These are phyloP conservation scores for Monosporascus sp. DNA, from an alignment of 2,329 filamentous ascomycete genomes.

Conservation along the genomic window DNA sequence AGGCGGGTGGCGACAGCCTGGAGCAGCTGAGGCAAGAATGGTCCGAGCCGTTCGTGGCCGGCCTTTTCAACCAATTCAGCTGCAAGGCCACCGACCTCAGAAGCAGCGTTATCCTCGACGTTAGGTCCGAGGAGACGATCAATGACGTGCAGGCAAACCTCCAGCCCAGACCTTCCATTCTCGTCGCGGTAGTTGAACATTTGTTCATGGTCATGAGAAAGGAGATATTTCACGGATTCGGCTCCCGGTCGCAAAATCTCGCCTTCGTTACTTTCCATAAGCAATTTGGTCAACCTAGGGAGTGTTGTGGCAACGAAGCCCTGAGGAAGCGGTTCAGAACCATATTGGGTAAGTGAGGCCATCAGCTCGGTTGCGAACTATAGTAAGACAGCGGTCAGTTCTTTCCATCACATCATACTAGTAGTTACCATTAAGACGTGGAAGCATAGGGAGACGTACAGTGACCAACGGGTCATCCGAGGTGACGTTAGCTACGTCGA, in stretches of 20 bases:
- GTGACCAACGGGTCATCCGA: slow-evolving; percentile 81
- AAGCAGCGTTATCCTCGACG: slow-evolving; percentile 89
- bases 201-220: slow-evolving; percentile 85
- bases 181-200: slow-evolving; percentile 83
- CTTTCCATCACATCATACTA: not conserved
- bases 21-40: slow-evolving; percentile 82
- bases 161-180: slow-evolving; percentile 73
- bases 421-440: not conserved
- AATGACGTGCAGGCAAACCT: slow-evolving; percentile 85
- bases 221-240: slow-evolving; percentile 80
- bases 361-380: slow-evolving; percentile 79
- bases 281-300: slow-evolving; percentile 77
- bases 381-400: slow-evolving; percentile 15
- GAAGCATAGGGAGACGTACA: slow-evolving; percentile 33
- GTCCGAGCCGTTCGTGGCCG: slow-evolving; percentile 82
- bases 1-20: slow-evolving; percentile 83
- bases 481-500: slow-evolving; percentile 81
- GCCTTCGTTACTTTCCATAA: slow-evolving; percentile 80
- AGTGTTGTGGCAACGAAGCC: slow-evolving; percentile 82
- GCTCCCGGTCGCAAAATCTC: slow-evolving; percentile 84
- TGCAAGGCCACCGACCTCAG: slow-evolving; percentile 92
- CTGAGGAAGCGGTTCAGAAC: slow-evolving; percentile 75
- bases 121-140: slow-evolving; percentile 78
- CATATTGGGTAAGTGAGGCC: slow-evolving; percentile 73
- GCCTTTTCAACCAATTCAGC: slow-evolving; percentile 95